A percentile compares a stretch with the other conserved stretches of the same genome.
Evolutionary conservation across 1,284 basidiomycete genomes (phyloP).

Genomic region (Irpex lacteus): DNA sequence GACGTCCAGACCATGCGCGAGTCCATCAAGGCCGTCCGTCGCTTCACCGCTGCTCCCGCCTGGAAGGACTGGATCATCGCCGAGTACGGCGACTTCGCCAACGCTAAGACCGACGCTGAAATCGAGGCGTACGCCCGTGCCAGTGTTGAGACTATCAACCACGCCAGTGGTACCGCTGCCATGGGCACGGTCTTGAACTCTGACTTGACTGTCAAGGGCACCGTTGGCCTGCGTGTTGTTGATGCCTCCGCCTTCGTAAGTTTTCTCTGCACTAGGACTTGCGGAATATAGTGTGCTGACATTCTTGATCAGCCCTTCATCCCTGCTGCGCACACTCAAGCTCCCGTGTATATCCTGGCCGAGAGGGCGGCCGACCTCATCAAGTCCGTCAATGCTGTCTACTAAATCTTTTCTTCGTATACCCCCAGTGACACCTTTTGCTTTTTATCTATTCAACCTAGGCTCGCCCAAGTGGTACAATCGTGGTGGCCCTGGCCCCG

Average conservation of each 20-base stretch:
- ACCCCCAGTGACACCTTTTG: not conserved
- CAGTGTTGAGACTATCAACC: slow-evolving; percentile 25
- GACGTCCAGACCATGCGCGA: slow-evolving; percentile 35
- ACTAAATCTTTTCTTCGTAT: not conserved
- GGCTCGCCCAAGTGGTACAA: not conserved
- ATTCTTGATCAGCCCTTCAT: slow-evolving; percentile 19
- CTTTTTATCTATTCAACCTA: not conserved
- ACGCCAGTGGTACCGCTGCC: slow-evolving; percentile 15
- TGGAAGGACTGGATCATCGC: slow-evolving; percentile 34
- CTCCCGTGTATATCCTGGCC: slow-evolving; percentile 22
- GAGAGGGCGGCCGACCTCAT: slow-evolving; percentile 25
- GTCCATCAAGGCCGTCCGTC: slow-evolving; percentile 28
- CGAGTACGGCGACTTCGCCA: slow-evolving; percentile 8
- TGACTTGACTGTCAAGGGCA: slow-evolving; percentile 19
- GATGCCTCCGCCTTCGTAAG: slow-evolving; percentile 32
- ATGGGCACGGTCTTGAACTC: slow-evolving; percentile 23
- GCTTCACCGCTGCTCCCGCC: slow-evolving; percentile 30
- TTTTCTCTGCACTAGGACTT: not conserved
- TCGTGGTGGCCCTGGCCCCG: not conserved
- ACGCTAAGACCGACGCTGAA: slow-evolving; percentile 27
- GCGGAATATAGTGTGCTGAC: not conserved
- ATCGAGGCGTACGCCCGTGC: slow-evolving; percentile 27
- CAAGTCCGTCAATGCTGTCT: slow-evolving; percentile 11
- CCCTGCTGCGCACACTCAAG: slow-evolving; percentile 21
- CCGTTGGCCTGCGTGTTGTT: slow-evolving; percentile 19